Evolutionary conservation across 805 yeast species (phyloP), one percentile per base, ranked within the genome.

Genomic region (Ogataea thermomethanolica): DNA sequence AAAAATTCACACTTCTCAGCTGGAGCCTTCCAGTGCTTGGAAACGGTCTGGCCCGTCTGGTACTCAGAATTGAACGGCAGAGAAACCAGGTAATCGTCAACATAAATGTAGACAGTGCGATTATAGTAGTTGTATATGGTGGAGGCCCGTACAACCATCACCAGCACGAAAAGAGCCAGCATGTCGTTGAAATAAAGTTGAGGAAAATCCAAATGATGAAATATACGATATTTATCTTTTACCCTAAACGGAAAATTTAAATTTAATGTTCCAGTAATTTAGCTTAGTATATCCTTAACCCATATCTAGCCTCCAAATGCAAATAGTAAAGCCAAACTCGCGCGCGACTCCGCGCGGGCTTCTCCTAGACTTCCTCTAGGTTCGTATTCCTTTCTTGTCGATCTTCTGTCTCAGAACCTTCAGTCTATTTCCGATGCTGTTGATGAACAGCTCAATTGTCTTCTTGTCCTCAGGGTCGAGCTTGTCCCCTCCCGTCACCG

Each of bases 351-450:
- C 20, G 20, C 20, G 20, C 20, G 20, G 20, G 20, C 20, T 17
- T 17, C 20, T 4, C 20, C 20, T 17, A 17, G 20, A 4, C 20
- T 17, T 17, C 20, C 20, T 17, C 35, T 39, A 39, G 29, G 26
- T 45, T 24, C 48, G 33, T 14, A 41, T 41, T 8, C 48, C 48
- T 37, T 53, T 54, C 35, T 49, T 50, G 38, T 63, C 64, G 38
- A 82, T 55, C 69, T 82, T 87, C 54, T 69, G 71, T 59, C 82
- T 74, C 55, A 90, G 70, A 8, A 82, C 78, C n/a, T 76, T 72
- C 51, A 91, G 69, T 47, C 98, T 71, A 50, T 79, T 82, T 11
- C 91, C 86, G 48, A 91, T 88, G 60, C 95, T 83, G 41, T 77
- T 76, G 50, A 89, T 82, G 56, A 90, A 87, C 61, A 79, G 79